A percentile compares a stretch with the other conserved stretches of the same genome.
These are phyloP conservation scores for Phytophthora pini DNA, from an alignment of 352 stramenopile genomes.

Conservation along the genomic window DNA sequence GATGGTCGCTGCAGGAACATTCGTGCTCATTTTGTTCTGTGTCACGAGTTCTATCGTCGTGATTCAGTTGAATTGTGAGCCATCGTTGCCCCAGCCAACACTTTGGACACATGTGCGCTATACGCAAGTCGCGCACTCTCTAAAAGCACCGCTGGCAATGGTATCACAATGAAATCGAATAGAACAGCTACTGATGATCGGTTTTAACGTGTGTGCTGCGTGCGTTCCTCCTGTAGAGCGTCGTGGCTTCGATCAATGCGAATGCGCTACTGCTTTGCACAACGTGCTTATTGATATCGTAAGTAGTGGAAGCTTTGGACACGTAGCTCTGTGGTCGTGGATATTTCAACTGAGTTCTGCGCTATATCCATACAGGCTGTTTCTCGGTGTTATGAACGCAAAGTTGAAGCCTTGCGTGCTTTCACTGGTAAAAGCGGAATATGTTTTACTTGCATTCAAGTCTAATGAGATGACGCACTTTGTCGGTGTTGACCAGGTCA, in stretches of 20 bases:
- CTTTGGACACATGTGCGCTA: slow-evolving; percentile 73
- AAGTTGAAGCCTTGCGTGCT: slow-evolving; percentile 59
- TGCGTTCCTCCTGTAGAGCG: slow-evolving; percentile 25
- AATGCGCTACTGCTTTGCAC: slow-evolving; percentile 45
- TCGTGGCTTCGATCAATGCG: slow-evolving; percentile 48
- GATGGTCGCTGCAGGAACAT: slow-evolving; percentile 35
- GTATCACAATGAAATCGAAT: slow-evolving; percentile 27
- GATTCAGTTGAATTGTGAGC: slow-evolving; percentile 72
- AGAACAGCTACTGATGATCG: background rate
- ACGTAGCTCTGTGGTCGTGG: background rate
- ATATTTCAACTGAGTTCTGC: background rate
- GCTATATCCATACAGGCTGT: slow-evolving; percentile 18
- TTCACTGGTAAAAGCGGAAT: slow-evolving; percentile 42
- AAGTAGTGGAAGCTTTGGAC: slow-evolving; percentile 5
- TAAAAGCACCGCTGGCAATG: slow-evolving; percentile 58
- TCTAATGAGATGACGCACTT: background rate
- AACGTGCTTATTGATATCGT: slow-evolving; percentile 41
- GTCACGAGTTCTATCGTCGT: slow-evolving; percentile 37
- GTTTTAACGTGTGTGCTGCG: slow-evolving; percentile 9
- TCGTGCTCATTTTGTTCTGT: slow-evolving; percentile 39
- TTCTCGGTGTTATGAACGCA: slow-evolving; percentile 38
- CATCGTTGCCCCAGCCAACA: slow-evolving; percentile 51
- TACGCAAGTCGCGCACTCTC: slow-evolving; percentile 36
- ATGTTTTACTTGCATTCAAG: background rate
- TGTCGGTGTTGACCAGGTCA: slow-evolving; percentile 40